Conservation (phyloP, 2,329 filamentous ascomycete species). For the Grosmannia penicillata region DNA sequence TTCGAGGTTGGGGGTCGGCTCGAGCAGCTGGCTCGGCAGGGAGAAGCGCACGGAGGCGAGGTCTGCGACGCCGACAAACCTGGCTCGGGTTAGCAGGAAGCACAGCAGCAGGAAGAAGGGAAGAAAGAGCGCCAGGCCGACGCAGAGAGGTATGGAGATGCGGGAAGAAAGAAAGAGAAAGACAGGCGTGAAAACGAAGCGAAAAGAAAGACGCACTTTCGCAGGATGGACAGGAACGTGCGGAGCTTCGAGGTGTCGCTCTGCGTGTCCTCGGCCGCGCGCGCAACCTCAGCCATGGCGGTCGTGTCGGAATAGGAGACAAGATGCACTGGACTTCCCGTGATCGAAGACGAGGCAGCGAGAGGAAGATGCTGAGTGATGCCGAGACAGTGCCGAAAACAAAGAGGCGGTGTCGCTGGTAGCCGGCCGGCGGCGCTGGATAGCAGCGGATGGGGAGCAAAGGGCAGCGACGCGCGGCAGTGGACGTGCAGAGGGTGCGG, state of each 20-base stretch:
- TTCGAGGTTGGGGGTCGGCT: conserved; percentile 92
- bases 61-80: conserved; percentile 91
- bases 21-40: conserved; percentile 83
- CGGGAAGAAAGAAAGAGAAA: too few species aligned
- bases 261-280: conserved; percentile 28
- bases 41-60: conserved; percentile 94
- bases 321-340: neutral
- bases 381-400: too few species aligned
- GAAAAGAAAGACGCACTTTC: conserved; percentile 48
- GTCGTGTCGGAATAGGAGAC: neutral
- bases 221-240: conserved; percentile 76
- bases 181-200: too few species aligned
- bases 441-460: neutral
- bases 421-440: neutral
- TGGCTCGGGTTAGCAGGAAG: conserved; percentile 20
- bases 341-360: too few species aligned
- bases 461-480: neutral
- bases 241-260: conserved; percentile 81
- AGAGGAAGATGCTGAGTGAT: too few species aligned
- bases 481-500: too few species aligned
- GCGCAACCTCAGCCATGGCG: conserved; percentile 12
- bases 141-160: too few species aligned
- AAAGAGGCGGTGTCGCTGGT: conserved; percentile 4
- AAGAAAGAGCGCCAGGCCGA: too few species aligned
- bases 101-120: neutral